Conservation (phyloP, 202 grass and related monocot species). For the Alloteropsis angusta region DNA sequence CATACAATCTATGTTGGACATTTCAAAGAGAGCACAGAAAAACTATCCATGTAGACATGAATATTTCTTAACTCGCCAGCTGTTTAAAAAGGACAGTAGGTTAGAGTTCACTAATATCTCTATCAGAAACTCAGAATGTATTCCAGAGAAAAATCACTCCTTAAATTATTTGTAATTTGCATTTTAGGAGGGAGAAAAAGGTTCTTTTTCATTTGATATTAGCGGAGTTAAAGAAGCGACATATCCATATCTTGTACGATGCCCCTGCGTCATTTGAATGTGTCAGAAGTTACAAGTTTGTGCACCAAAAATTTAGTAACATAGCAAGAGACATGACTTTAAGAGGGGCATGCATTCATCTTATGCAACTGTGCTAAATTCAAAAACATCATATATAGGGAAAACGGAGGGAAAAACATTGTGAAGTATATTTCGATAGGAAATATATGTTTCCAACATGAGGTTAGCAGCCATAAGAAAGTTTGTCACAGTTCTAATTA, state of each 20-base stretch:
- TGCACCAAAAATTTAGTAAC: background rate
- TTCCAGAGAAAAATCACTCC: background rate
- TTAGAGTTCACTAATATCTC: background rate
- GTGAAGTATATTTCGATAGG: background rate
- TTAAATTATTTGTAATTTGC: background rate
- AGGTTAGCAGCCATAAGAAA: background rate
- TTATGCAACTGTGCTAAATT: background rate
- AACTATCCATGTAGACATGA: conserved; percentile 4
- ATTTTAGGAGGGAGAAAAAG: background rate
- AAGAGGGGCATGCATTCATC: background rate
- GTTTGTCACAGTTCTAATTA: background rate
- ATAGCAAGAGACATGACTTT: background rate
- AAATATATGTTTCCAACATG: background rate
- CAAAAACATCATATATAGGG: background rate
- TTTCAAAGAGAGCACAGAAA: background rate
- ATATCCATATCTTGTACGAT: background rate
- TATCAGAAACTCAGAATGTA: background rate
- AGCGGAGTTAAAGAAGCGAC: background rate
- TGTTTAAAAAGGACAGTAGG: background rate
- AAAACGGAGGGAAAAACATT: background rate
- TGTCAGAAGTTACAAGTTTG: background rate
- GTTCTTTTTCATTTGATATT: background rate
- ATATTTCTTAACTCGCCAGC: background rate
- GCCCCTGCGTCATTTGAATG: background rate
- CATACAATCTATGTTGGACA: background rate